phyloP scores from a whole-genome alignment of 2,329 filamentous ascomycete species.

The Metarhizium guizhouense region DNA sequence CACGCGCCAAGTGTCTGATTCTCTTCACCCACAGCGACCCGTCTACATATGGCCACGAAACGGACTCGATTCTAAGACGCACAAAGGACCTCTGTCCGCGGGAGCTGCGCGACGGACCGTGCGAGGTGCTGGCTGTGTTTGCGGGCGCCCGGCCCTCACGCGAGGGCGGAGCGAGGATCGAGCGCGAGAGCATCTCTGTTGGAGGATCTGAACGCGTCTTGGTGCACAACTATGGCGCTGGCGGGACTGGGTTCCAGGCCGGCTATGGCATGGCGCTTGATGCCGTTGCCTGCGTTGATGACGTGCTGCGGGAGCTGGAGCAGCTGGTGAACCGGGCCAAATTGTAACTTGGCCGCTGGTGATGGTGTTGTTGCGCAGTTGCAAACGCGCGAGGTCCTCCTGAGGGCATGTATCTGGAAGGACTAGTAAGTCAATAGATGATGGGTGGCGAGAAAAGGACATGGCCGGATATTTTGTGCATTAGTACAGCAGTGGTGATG shows the following conservation, averaged over 20 bases:
- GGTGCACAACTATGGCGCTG: conserved; percentile 36
- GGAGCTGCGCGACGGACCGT: conserved; percentile 15
- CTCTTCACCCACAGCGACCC: conserved; percentile 14
- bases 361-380: too few relatives aligned
- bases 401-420: too few relatives aligned
- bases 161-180: conserved; percentile 33
- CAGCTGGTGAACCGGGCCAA: not conserved
- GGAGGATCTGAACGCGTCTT: conserved; percentile 14
- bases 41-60: conserved; percentile 27
- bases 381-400: too few relatives aligned
- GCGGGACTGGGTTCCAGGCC: conserved; percentile 36
- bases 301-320: conserved; percentile 14
- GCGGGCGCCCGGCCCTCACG: conserved; percentile 26
- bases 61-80: conserved; percentile 26
- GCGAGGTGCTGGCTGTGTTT: conserved; percentile 23
- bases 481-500: too few relatives aligned
- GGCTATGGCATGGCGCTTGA: conserved; percentile 31
- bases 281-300: conserved; percentile 20
- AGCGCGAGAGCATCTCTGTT: conserved; percentile 25
- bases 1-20: not conserved
- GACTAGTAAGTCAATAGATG: too few relatives aligned
- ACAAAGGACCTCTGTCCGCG: conserved; percentile 20
- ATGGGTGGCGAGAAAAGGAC: too few relatives aligned
- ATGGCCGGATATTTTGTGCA: too few relatives aligned
- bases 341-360: not conserved